Evolutionary conservation across 768 basidiomycete genomes (phyloP), one percentile per base, ranked within the genome.

Genomic region (Lactarius sanguifluus): DNA sequence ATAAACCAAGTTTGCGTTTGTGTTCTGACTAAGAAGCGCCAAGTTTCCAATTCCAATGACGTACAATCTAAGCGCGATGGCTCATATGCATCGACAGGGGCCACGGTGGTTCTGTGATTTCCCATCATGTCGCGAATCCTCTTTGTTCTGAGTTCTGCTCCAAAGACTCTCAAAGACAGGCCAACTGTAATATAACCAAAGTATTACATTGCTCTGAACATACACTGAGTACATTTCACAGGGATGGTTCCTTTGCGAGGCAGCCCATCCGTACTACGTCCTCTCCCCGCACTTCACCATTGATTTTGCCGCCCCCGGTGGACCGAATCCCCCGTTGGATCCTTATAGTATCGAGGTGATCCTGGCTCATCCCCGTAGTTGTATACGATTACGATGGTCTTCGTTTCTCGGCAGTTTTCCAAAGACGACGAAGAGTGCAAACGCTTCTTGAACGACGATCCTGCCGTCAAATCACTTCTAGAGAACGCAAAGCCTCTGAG

Each of bases 171-270:
- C 23, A 81, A 78, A 18, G 85, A 83, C 25, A 70, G 61, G 0
- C 76, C 74, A n/a, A 87, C 83, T 13, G 86, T 87, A 73, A 72
- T 80, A 66, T 5, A 36, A 36, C 30, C 25, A 59, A 56, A 0
- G 16, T 3, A 13, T 50, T 55, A 4, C 13, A 36, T 25, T 25
- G 25, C 56, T 52, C 28, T n/a, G 59, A 57, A 43, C n/a, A 40
- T 58, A 10, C 58, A n/a, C 41, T 45, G 16, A 47, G 16, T 34
- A 57, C 65, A 45, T 38, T 54, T 55, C n/a, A 34, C 64, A 88
- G 87, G 90, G 90, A 25, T 91, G 86, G 86, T 92, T 86, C 75
- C 81, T 91, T 36, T 88, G 90, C 6, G 91, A 94, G 58, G 77
- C 75, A 18, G 75, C 76, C 13, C 73, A 77, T 61, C 75, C 76